phyloP scores from a whole-genome alignment of 2,329 filamentous ascomycete species.

The Colletotrichum australisinense region DNA sequence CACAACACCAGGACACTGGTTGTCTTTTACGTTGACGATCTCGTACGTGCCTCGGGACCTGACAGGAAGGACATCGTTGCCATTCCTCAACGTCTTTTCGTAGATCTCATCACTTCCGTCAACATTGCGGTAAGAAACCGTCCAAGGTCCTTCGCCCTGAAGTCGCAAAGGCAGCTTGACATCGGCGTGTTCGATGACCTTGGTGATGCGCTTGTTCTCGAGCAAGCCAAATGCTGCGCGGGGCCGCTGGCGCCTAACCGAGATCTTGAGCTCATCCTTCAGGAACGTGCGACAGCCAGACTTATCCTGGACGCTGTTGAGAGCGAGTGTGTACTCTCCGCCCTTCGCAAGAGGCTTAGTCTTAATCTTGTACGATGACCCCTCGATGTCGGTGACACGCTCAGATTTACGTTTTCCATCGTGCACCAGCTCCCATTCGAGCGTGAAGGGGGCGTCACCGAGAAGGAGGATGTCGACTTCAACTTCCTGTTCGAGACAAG shows the following conservation, averaged over 20 bases:
- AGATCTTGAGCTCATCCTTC: conserved; percentile 86
- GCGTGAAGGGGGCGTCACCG: conserved; percentile 86
- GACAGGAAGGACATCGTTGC: conserved; percentile 78
- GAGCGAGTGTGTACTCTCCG: conserved; percentile 88
- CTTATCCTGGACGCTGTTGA: conserved; percentile 88
- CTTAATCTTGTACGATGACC: conserved; percentile 74
- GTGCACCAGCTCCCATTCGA: conserved; percentile 94
- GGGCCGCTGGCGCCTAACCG: conserved; percentile 88
- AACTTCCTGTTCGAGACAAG: conserved; percentile 86
- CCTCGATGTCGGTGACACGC: conserved; percentile 71
- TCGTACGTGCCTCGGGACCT: conserved; percentile 80
- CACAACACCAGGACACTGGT: conserved; percentile 83
- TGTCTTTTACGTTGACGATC: conserved; percentile 81
- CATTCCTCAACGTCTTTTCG: conserved; percentile 60
- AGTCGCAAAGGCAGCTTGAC: conserved; percentile 85
- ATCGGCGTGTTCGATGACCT: conserved; percentile 80
- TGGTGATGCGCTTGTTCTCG: conserved; percentile 80
- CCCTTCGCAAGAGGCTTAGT: conserved; percentile 82
- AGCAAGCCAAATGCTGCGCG: conserved; percentile 87
- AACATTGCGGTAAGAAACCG: conserved; percentile 78
- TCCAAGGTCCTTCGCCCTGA: conserved; percentile 88
- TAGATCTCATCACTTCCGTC: conserved; percentile 61
- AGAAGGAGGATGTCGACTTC: conserved; percentile 79
- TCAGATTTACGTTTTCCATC: conserved; percentile 84
- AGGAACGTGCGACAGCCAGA: conserved; percentile 88